phyloP scores from a whole-genome alignment of 805 yeast species.

The Cyberlindnera lachancei region DNA sequence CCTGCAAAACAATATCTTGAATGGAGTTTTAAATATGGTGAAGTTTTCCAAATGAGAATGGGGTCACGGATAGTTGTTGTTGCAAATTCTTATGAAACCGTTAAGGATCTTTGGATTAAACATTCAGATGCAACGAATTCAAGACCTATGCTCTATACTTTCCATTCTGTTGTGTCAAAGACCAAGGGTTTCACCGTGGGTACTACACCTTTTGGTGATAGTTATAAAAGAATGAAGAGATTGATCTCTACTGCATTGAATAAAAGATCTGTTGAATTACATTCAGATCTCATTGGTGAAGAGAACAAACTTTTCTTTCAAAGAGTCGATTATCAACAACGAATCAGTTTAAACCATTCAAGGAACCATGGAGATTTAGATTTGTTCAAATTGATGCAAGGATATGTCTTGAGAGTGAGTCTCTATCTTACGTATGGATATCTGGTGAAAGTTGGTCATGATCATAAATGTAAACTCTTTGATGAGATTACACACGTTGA shows the following conservation, averaged over 20 bases:
- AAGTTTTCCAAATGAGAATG: slow-evolving; percentile 54
- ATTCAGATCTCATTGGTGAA: slow-evolving; percentile 29
- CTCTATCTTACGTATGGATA: slow-evolving; percentile 47
- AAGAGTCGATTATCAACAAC: slow-evolving; percentile 12
- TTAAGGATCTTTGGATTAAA: slow-evolving; percentile 44
- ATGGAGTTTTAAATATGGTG: slow-evolving; percentile 38
- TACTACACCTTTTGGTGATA: slow-evolving; percentile 49
- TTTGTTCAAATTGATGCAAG: slow-evolving; percentile 36
- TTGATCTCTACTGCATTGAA: slow-evolving; percentile 38
- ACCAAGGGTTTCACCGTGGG: slow-evolving; percentile 57
- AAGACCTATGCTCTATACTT: slow-evolving; percentile 59
- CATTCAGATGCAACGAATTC: slow-evolving; percentile 51
- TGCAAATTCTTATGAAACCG: slow-evolving; percentile 57
- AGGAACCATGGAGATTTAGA: slow-evolving; percentile 31
- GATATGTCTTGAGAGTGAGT: slow-evolving; percentile 44
- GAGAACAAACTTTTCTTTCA: slow-evolving; percentile 28
- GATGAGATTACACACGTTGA: slow-evolving; percentile 49
- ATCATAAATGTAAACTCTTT: slow-evolving; percentile 31
- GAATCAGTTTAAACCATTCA: not conserved
- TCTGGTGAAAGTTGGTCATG: slow-evolving; percentile 33
- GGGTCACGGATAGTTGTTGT: slow-evolving; percentile 54
- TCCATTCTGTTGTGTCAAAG: slow-evolving; percentile 52
- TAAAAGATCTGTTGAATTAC: slow-evolving; percentile 26
- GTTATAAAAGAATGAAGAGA: slow-evolving; percentile 41
- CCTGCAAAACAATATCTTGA: slow-evolving; percentile 42